Base-by-base conservation (phyloP, 2,329 filamentous ascomycete species). In the Colletotrichum caudatum region DNA sequence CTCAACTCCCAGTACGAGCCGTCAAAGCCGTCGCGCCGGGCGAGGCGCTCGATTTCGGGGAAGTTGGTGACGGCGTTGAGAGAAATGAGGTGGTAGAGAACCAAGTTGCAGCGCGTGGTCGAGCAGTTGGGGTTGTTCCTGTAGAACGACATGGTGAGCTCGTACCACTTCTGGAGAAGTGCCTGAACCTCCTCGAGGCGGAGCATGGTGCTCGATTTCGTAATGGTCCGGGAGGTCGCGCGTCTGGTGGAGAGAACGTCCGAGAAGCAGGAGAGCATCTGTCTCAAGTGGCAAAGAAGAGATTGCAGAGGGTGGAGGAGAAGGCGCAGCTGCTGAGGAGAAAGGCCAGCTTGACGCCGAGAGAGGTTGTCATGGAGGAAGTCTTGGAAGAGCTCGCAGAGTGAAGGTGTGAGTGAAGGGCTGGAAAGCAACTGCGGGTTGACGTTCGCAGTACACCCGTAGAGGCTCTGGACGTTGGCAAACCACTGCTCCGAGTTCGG, bases 11-110 rank as follows among this genome's bases (percentile, higher is more conserved):
- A 87, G 76, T 86, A 87, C 4, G 85, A 84, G 9, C 85, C 86
- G 73, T 90, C 86, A 57, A 88, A 84, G 29, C 82, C 84, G 70
- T 92, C 90, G 46, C 87, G 84, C 20, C 91, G 86, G 4, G 91
- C 91, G 12, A 93, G 82, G 4, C 87, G 84, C 81, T 93, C 91
- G 57, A 93, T 89, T 75, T 91, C 89, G 2, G 88, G 85, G 76
- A 93, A 92, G 79, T 89, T 89, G 20, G 90, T 91, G 37, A 92
- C 87, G 11, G 89, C 87, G 75, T 93, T 93, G 70, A 94, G 84
- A 60, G 87, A 90, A 77, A 93, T 90, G 53, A 93, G 84, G 75
- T 94, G 91, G 78, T 91, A 93, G 72, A 93, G 86, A 54, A 92
- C 87, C 53, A 93, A 80, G 76, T 91, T 92, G 74, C 89, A 90